Conservation (phyloP, 768 basidiomycete genomes). For the Dacryopinax primogenitus region DNA sequence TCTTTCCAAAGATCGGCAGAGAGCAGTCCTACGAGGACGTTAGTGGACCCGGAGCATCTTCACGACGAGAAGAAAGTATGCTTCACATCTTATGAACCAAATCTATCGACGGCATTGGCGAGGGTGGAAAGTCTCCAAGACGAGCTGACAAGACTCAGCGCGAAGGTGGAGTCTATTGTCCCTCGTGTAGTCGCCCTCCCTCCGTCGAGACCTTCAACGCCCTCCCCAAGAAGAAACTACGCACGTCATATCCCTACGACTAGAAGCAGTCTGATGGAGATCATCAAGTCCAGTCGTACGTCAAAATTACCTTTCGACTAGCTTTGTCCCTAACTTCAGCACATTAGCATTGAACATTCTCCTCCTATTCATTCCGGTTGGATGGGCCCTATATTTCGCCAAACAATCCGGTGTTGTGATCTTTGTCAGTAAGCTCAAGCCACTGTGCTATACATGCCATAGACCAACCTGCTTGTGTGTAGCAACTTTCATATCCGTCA, state of each 20-base stretch:
- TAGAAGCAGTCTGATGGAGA: neutral
- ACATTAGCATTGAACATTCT: slow-evolving; percentile 30
- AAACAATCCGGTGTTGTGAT: slow-evolving; percentile 36
- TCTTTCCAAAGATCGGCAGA: no score
- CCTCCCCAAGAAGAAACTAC: neutral
- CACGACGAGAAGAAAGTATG: neutral
- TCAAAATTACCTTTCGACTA: neutral
- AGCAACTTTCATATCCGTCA: neutral
- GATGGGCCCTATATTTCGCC: slow-evolving; percentile 37
- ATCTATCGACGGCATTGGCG: neutral
- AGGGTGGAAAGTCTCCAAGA: neutral
- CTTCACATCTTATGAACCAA: neutral
- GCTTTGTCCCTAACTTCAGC: neutral
- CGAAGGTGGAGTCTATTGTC: neutral
- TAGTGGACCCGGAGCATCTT: neutral
- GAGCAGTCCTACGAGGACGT: neutral
- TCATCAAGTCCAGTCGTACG: neutral
- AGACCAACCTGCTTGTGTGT: neutral
- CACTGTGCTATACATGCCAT: neutral
- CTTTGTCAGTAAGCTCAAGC: slow-evolving; percentile 25
- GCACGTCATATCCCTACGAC: neutral
- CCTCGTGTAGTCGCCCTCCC: neutral
- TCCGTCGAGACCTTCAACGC: neutral
- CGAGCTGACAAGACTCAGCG: neutral
- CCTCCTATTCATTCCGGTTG: slow-evolving; percentile 39